phyloP scores from a whole-genome alignment of 2,329 filamentous ascomycete species.

The Pseudocercospora fuligena region DNA sequence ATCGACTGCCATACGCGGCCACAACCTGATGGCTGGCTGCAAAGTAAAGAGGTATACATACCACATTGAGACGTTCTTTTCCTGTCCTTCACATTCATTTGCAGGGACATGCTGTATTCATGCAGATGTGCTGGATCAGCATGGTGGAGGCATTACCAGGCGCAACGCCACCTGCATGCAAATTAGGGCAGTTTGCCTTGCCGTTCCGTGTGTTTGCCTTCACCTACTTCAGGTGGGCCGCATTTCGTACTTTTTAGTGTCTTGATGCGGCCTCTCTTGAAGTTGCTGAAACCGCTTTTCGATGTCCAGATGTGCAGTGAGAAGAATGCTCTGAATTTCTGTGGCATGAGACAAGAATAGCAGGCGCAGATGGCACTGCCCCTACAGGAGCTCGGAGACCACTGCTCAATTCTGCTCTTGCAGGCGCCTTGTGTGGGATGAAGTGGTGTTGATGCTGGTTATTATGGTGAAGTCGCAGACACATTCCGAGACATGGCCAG shows the following conservation, averaged over 20 bases:
- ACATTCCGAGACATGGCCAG: background rate
- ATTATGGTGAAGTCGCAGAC: background rate
- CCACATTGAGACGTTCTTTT: background rate
- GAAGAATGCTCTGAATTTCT: background rate
- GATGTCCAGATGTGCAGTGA: background rate
- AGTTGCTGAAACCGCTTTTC: background rate
- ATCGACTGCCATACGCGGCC: background rate
- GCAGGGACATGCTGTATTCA: background rate
- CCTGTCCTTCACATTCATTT: background rate
- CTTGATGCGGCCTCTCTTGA: background rate
- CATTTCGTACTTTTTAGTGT: background rate
- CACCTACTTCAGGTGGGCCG: background rate
- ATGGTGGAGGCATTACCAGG: background rate
- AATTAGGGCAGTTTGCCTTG: constrained; percentile 1
- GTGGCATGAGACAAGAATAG: background rate
- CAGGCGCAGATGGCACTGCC: background rate
- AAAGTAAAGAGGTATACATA: background rate
- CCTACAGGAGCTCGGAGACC: background rate
- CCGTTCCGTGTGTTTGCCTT: background rate
- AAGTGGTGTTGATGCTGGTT: no score
- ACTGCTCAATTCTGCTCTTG: no score
- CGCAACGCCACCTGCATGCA: constrained; percentile 1
- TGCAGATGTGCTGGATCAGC: background rate
- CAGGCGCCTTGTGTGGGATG: no score
- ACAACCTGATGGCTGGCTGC: no score